Evolutionary conservation across 1,139 yeast genomes (phyloP).

Genomic region (Lodderomyces pseudojiufengensis): DNA sequence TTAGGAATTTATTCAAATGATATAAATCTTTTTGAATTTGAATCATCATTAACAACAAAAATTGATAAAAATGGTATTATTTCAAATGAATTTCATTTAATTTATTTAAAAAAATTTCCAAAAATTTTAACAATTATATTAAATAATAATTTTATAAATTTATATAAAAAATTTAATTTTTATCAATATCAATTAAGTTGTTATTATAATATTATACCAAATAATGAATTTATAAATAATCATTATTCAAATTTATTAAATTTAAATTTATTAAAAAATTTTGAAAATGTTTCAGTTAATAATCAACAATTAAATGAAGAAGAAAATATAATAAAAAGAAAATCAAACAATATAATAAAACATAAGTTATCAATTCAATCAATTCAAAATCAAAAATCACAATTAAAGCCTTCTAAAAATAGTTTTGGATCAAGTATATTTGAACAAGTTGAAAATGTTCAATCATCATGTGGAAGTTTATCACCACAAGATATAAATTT

Average conservation of each 20-base stretch:
- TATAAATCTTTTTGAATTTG: slow-evolving; percentile 34
- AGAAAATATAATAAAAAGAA: slow-evolving; percentile 26
- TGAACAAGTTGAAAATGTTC: slow-evolving; percentile 13
- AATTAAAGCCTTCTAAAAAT: slow-evolving; percentile 3
- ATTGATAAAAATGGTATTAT: slow-evolving; percentile 26
- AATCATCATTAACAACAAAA: slow-evolving; percentile 27
- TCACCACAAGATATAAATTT: slow-evolving; percentile 11
- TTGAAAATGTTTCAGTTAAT: slow-evolving; percentile 33
- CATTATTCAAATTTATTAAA: slow-evolving; percentile 37
- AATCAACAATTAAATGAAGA: slow-evolving; percentile 31
- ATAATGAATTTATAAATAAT: slow-evolving; percentile 26
- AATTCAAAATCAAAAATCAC: slow-evolving; percentile 10
- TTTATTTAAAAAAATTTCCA: slow-evolving; percentile 31
- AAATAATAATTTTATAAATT: slow-evolving; percentile 28
- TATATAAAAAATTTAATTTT: slow-evolving; percentile 34
- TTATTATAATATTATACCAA: slow-evolving; percentile 36
- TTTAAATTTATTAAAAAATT: slow-evolving; percentile 38
- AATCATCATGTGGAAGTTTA: slow-evolving; percentile 16
- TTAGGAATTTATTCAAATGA: slow-evolving; percentile 39
- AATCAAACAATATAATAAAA: slow-evolving; percentile 30
- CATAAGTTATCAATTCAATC: slow-evolving; percentile 36
- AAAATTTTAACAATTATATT: slow-evolving; percentile 34
- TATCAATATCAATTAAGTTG: slow-evolving; percentile 43
- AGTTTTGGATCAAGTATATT: slow-evolving; percentile 11
- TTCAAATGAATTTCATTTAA: slow-evolving; percentile 19